These are phyloP conservation scores for Ogataea kodamae DNA, from an alignment of 805 yeast species.

Conservation along the genomic window DNA sequence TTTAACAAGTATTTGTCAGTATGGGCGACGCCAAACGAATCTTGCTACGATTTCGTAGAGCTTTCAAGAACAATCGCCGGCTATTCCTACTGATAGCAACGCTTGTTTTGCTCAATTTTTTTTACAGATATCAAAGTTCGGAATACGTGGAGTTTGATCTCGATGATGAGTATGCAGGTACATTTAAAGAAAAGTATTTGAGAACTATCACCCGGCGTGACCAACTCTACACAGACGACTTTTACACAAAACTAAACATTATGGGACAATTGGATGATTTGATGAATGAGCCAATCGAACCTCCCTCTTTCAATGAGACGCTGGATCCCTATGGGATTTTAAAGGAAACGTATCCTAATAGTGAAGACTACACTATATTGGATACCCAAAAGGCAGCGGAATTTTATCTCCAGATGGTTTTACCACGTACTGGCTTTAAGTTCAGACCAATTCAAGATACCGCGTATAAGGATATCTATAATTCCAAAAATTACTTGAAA, in stretches of 20 bases:
- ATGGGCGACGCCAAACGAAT: conserved; percentile 14
- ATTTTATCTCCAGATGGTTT: conserved; percentile 17
- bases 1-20: conserved; percentile 1
- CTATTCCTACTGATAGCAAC: conserved; percentile 12
- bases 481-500: conserved; percentile 26
- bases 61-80: conserved; percentile 17
- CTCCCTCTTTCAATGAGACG: conserved; percentile 19
- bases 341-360: conserved; percentile 17
- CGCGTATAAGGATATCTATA: conserved; percentile 30
- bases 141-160: conserved; percentile 16
- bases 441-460: conserved; percentile 30
- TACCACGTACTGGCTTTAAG: conserved; percentile 23
- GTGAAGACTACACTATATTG: conserved; percentile 15
- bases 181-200: conserved; percentile 30
- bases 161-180: conserved; percentile 29
- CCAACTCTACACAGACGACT: conserved; percentile 26
- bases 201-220: conserved; percentile 20
- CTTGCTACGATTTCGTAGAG: conserved; percentile 15
- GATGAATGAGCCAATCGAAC: conserved; percentile 30
- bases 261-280: conserved; percentile 31
- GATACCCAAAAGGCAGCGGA: conserved; percentile 16
- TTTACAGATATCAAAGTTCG: conserved; percentile 10
- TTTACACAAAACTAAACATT: conserved; percentile 26
- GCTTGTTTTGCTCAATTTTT: conserved; percentile 13
- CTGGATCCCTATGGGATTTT: conserved; percentile 23